Conservation (phyloP, 371 early-diverging fungal genomes). For the Capillidium heterosporum region DNA sequence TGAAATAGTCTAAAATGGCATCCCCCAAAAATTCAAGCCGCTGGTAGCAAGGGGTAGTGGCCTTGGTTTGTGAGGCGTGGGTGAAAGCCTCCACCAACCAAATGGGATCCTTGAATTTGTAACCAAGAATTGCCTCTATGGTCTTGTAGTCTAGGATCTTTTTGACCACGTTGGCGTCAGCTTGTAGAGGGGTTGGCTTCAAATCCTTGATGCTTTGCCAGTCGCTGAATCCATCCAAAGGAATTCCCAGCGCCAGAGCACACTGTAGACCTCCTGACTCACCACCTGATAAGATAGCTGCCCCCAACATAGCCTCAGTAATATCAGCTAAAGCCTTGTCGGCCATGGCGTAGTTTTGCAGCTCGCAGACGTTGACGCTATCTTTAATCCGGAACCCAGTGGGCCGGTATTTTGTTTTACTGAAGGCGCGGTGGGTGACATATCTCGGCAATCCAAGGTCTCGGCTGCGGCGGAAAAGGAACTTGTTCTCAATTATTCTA, state of each 20-base stretch:
- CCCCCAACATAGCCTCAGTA: conserved; percentile 78
- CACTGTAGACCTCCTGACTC: conserved; percentile 34
- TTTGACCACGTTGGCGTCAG: neutral
- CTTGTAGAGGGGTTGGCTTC: neutral
- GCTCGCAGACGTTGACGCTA: neutral
- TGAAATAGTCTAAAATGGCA: conserved; percentile 67
- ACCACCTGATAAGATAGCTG: conserved; percentile 43
- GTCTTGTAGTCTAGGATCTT: neutral
- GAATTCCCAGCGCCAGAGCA: conserved; percentile 31
- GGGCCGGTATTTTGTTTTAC: conserved; percentile 41
- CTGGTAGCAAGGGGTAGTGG: conserved; percentile 54
- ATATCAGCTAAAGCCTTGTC: conserved; percentile 80
- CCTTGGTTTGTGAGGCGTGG: conserved; percentile 50
- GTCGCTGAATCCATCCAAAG: conserved; percentile 26
- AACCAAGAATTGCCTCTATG: conserved; percentile 37
- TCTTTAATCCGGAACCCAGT: conserved; percentile 19
- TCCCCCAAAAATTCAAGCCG: conserved; percentile 93
- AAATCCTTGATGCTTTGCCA: neutral
- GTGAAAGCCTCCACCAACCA: conserved; percentile 68
- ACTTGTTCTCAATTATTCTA: conserved; percentile 54
- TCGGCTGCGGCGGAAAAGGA: conserved; percentile 35
- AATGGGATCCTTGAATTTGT: conserved; percentile 41
- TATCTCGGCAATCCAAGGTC: conserved; percentile 33
- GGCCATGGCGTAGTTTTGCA: conserved; percentile 27
- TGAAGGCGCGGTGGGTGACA: conserved; percentile 38